Evolutionary conservation across 2,329 filamentous ascomycete genomes (phyloP).

Genomic region (Furcasterigmium furcatum): DNA sequence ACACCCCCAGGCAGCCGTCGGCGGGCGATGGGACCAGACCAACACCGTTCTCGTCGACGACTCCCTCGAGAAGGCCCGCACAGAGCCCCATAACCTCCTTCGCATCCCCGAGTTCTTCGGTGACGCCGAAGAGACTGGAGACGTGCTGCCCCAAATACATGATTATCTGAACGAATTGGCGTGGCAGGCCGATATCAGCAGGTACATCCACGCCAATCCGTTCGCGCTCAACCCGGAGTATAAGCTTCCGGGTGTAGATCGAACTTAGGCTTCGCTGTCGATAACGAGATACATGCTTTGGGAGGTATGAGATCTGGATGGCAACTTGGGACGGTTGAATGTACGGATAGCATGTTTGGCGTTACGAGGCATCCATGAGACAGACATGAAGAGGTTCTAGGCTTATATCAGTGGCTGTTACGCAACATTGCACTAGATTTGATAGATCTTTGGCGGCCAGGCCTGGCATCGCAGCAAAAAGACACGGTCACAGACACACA

Average conservation of each 20-base stretch:
- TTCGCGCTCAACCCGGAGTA: conserved; percentile 37
- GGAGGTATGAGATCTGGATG: too few relatives aligned
- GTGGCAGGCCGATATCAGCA: conserved; percentile 57
- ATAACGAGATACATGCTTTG: too few relatives aligned
- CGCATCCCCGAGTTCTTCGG: conserved; percentile 74
- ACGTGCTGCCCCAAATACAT: conserved; percentile 55
- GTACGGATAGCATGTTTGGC: too few relatives aligned
- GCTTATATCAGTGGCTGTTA: too few relatives aligned
- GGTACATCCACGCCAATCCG: conserved; percentile 50
- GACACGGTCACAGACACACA: too few relatives aligned
- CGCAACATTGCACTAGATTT: too few relatives aligned
- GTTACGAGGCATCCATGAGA: too few relatives aligned
- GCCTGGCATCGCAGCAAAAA: too few relatives aligned
- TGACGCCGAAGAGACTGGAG: conserved; percentile 29
- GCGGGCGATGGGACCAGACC: conserved; percentile 66
- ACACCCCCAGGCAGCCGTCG: conserved; percentile 37
- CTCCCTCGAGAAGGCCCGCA: conserved; percentile 72
- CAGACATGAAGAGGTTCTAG: too few relatives aligned
- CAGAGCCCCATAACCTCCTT: conserved; percentile 81
- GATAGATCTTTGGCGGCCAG: too few relatives aligned
- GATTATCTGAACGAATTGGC: conserved; percentile 57
- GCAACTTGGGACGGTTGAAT: too few relatives aligned
- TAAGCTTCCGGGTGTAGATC: not conserved
- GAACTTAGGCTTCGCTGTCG: too few relatives aligned
- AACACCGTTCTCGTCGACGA: conserved; percentile 94